Conservation (phyloP, 2,329 filamentous ascomycete species). For the Aspergillus intermedius region DNA sequence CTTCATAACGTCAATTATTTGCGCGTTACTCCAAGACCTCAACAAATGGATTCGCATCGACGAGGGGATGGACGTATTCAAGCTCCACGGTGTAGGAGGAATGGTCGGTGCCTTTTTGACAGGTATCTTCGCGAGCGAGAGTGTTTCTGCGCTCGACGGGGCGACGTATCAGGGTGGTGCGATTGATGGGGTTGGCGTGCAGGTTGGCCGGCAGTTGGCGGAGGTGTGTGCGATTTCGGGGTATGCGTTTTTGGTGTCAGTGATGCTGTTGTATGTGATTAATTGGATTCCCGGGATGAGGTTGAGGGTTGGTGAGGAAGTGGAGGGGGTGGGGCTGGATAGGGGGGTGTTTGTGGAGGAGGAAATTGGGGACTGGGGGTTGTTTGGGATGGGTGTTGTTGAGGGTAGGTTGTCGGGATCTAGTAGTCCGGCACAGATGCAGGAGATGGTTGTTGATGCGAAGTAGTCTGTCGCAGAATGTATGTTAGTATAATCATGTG, state of each 20-base stretch:
- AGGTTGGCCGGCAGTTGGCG: constrained; percentile 51
- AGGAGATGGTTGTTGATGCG: not conserved
- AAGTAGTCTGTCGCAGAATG: too few species aligned
- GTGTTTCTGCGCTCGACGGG: constrained; percentile 44
- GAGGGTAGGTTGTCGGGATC: not conserved
- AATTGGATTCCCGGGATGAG: constrained; percentile 52
- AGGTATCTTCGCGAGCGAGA: constrained; percentile 48
- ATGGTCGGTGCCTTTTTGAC: constrained; percentile 54
- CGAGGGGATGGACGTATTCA: constrained; percentile 56
- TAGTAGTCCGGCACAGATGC: not conserved
- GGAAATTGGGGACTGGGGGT: constrained; percentile 49
- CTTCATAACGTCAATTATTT: constrained; percentile 49
- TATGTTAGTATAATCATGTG: too few species aligned
- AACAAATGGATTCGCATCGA: constrained; percentile 52
- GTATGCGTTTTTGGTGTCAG: constrained; percentile 50
- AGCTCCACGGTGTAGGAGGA: constrained; percentile 52
- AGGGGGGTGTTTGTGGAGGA: constrained; percentile 52
- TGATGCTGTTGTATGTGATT: constrained; percentile 46
- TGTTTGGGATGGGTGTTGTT: constrained; percentile 1
- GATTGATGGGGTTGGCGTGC: constrained; percentile 51
- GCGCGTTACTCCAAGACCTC: constrained; percentile 44
- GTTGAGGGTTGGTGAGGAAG: constrained; percentile 49
- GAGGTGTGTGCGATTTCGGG: constrained; percentile 49
- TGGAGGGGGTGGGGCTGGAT: constrained; percentile 51
- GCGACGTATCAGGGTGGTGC: constrained; percentile 41